A percentile compares a stretch with the other conserved stretches of the same genome.
Evolutionary conservation across 1,284 basidiomycete species (phyloP).

Genomic region (Puccinia novopanici): DNA sequence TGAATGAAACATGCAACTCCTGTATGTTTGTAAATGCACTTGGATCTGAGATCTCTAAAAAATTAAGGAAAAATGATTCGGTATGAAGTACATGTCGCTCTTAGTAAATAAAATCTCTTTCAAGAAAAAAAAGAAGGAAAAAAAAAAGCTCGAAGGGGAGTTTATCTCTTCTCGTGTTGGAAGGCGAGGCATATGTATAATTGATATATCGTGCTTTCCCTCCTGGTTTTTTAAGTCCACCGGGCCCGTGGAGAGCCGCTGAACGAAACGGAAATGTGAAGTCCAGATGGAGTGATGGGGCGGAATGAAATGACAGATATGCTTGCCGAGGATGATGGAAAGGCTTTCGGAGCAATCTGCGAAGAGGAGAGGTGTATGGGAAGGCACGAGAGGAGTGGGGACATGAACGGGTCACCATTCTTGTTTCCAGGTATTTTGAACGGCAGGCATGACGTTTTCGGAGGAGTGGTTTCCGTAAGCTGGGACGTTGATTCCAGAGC

Average conservation of each 20-base stretch:
- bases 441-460: slow-evolving; percentile 5
- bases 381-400: background rate
- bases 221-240: background rate
- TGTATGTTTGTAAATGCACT: background rate
- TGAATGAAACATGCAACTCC: background rate
- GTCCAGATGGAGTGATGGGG: background rate
- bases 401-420: slow-evolving; percentile 8
- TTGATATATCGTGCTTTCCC: background rate
- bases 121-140: background rate
- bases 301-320: background rate
- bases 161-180: background rate
- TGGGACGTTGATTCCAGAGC: slow-evolving; percentile 7
- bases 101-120: background rate
- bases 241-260: background rate
- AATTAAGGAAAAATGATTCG: no score
- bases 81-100: slow-evolving; percentile 6
- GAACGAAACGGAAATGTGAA: background rate
- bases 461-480: background rate
- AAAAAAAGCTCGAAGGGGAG: background rate
- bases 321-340: background rate
- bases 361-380: background rate
- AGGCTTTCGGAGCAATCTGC: background rate
- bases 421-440: slow-evolving; percentile 32
- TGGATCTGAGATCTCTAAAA: background rate
- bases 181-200: background rate